Base-by-base conservation (phyloP, 805 yeast genomes). In the Schwanniomyces occidentalis region DNA sequence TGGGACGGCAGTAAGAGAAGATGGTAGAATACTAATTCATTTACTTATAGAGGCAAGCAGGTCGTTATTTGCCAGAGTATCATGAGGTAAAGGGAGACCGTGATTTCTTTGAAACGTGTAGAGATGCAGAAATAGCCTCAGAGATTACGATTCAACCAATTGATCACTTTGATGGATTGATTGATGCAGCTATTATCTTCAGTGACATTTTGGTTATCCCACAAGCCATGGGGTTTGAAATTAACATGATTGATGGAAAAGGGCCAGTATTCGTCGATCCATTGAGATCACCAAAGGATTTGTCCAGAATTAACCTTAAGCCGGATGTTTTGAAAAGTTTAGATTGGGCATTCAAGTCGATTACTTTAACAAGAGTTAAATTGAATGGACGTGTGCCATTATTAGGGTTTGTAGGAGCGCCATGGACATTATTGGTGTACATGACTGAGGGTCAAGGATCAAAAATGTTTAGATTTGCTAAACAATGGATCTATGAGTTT, bases 401-500 rank as follows among this genome's bases (percentile, higher is more conserved):
- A 42, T 72, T 93, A 33, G 99, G 99, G 3, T 93, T 93, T 64
- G 85, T 89, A 48, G 99, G 99, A 35, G 96, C 95, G 6, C 99
- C 99, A 37, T 93, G 97, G 96, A 93, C 99, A 8, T 67, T 93
- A 41, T 72, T 93, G 68, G 96, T 90, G 23, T 93, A 93, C 66
- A 93, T 93, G 96, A 80, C 89, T 41, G 99, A 93, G 64, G 99
- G 99, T 34, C 96, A 95, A 47, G 96, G 97, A 12, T 82, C 96
- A 5, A 85, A 85, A 56, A 72, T 91, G 72, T 93, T 86, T 69
- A 75, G 96, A 56, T 89, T 75, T 54, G 96, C 88, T 34, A 88
- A 90, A 61, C 84, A 87, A 57, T 90, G 98, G 96, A 73, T 93
- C 40, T 93, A 82, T 69, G 78, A 76, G 52, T 79, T 80, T 56